phyloP scores from a whole-genome alignment of 805 yeast species.

The Candida boleticola region DNA sequence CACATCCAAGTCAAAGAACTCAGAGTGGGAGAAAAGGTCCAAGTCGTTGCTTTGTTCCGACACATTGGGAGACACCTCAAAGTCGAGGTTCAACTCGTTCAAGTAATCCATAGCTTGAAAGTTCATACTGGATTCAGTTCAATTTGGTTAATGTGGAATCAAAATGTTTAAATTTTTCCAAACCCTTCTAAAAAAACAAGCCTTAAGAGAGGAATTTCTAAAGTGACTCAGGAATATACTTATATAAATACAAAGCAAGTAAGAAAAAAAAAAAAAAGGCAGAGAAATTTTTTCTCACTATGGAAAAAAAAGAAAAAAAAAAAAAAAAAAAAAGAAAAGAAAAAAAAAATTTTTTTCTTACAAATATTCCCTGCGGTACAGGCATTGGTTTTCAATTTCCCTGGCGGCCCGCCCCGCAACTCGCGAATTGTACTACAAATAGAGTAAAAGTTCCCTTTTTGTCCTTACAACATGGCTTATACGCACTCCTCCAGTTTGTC shows the following conservation, averaged over 20 bases:
- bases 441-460: background rate
- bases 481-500: background rate
- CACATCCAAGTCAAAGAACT: slow-evolving; percentile 39
- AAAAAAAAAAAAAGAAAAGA: background rate
- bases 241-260: background rate
- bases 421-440: background rate
- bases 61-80: slow-evolving; percentile 22
- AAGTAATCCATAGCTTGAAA: slow-evolving; percentile 42
- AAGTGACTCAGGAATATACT: background rate
- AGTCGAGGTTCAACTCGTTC: slow-evolving; percentile 38
- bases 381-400: too few relatives aligned
- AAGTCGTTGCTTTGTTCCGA: slow-evolving; percentile 24
- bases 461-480: background rate
- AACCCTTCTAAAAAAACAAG: background rate
- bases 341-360: background rate
- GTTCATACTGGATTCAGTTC: slow-evolving; percentile 24
- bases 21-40: slow-evolving; percentile 39
- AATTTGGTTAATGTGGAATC: too few relatives aligned
- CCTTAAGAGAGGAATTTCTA: too few relatives aligned
- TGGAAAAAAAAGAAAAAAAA: background rate
- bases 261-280: background rate
- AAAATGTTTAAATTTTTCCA: background rate
- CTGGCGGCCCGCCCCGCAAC: background rate
- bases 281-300: background rate
- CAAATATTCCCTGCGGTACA: too few relatives aligned